Evolutionary conservation across 257 asterid species (phyloP).

Genomic region (Rhazya stricta): DNA sequence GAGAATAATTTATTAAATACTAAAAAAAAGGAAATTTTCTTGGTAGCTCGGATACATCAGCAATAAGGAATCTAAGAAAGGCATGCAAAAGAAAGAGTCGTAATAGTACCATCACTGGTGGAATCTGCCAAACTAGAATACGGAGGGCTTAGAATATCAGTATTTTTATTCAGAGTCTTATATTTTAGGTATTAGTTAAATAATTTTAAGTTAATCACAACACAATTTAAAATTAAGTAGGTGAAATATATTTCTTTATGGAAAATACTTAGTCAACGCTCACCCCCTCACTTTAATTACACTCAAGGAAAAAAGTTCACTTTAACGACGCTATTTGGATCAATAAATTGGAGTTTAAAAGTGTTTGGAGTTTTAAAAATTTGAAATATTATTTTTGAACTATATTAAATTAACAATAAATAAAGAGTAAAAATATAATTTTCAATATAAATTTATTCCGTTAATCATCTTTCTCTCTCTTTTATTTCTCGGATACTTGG

Average conservation of each 20-base stretch:
- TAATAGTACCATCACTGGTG: slow-evolving; percentile 2
- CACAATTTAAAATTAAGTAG: background rate
- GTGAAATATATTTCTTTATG: background rate
- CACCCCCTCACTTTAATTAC: background rate
- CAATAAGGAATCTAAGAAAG: background rate
- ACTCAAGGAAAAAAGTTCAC: too few relatives aligned
- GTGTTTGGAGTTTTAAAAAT: too few relatives aligned
- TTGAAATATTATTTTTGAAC: too few relatives aligned
- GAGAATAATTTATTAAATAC: too few relatives aligned
- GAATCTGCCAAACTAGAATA: slow-evolving; percentile 1
- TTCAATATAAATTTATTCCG: too few relatives aligned
- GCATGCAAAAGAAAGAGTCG: background rate
- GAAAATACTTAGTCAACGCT: background rate
- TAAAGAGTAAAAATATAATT: too few relatives aligned
- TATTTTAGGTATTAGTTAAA: background rate
- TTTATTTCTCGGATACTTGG: background rate
- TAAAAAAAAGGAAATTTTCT: background rate
- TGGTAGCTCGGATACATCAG: background rate
- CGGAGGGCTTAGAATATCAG: background rate
- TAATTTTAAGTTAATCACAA: background rate
- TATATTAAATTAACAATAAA: too few relatives aligned
- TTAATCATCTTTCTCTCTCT: too few relatives aligned
- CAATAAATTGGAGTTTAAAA: too few relatives aligned
- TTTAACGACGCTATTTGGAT: too few relatives aligned
- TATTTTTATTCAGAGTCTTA: background rate